These are phyloP conservation scores for Silene coronaria DNA, from an alignment of 179 eudicot species.

Conservation along the genomic window DNA sequence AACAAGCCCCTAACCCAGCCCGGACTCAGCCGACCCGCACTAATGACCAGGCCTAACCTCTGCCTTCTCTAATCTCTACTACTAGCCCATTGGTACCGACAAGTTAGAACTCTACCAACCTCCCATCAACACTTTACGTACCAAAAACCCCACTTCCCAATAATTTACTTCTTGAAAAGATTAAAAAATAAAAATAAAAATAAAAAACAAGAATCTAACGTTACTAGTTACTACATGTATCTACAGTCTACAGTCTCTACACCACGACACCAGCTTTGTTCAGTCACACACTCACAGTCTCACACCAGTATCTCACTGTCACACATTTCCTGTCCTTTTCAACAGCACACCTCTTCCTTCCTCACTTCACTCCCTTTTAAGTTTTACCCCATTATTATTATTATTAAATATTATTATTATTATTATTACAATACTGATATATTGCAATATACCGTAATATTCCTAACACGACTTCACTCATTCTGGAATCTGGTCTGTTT, in stretches of 20 bases:
- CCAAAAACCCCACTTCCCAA: not conserved
- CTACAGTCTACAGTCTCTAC: not conserved
- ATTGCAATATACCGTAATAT: not conserved
- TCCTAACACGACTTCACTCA: not conserved
- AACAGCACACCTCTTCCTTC: not conserved
- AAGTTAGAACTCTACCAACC: not conserved
- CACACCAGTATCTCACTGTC: not conserved
- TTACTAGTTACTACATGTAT: not conserved
- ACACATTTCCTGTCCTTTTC: not conserved
- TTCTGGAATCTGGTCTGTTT: constrained; percentile 10
- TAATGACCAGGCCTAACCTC: too few species aligned
- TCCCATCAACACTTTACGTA: not conserved
- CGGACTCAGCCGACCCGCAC: too few species aligned
- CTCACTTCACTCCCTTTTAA: not conserved
- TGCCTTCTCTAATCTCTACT: too few species aligned
- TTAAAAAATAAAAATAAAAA: too few species aligned
- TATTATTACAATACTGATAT: not conserved
- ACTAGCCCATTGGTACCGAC: not conserved
- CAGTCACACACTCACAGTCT: not conserved
- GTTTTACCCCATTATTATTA: not conserved
- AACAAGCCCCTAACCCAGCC: too few species aligned
- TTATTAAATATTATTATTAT: too few species aligned
- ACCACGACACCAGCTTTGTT: not conserved
- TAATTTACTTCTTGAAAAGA: not conserved
- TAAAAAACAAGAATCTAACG: not conserved